Percentiles rank a stretch among this genome's conserved stretches.
phyloP scores from a whole-genome alignment of 2,329 filamentous ascomycete species.

The Fusarium nelsonii region DNA sequence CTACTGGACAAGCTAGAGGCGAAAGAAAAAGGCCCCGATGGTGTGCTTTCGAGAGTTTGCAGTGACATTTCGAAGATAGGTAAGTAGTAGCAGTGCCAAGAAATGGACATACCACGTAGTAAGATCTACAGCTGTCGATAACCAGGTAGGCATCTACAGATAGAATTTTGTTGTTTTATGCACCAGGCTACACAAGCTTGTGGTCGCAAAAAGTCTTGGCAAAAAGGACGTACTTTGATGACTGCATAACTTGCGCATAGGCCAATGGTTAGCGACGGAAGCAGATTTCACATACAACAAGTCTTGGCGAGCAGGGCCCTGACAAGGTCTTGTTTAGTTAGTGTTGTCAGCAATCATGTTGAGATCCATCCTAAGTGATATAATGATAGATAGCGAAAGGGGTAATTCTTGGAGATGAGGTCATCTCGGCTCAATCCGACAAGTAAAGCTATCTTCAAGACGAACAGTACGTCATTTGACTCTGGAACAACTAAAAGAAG shows the following conservation, averaged over 20 bases:
- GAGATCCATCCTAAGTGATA: too few species aligned
- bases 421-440: slow-evolving; percentile 16
- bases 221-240: neutral
- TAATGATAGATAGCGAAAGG: neutral
- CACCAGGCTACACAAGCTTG: neutral
- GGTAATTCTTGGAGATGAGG: slow-evolving; percentile 18
- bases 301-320: slow-evolving; percentile 8
- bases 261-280: neutral
- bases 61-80: neutral
- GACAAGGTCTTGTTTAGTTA: too few species aligned
- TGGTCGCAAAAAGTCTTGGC: slow-evolving; percentile 15
- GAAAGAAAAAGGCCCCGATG: neutral
- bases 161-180: neutral
- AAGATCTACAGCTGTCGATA: slow-evolving; percentile 1
- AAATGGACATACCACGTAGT: neutral
- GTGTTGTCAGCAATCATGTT: neutral
- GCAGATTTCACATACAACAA: slow-evolving; percentile 3
- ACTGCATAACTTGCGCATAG: slow-evolving; percentile 10
- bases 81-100: neutral
- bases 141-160: too few species aligned
- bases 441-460: neutral
- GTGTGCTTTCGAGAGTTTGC: slow-evolving; percentile 10
- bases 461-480: slow-evolving; percentile 8
- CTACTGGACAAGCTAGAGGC: neutral
- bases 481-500: neutral